phyloP scores from a whole-genome alignment of 352 stramenopile genomes.

The Blastocystis sp. region DNA sequence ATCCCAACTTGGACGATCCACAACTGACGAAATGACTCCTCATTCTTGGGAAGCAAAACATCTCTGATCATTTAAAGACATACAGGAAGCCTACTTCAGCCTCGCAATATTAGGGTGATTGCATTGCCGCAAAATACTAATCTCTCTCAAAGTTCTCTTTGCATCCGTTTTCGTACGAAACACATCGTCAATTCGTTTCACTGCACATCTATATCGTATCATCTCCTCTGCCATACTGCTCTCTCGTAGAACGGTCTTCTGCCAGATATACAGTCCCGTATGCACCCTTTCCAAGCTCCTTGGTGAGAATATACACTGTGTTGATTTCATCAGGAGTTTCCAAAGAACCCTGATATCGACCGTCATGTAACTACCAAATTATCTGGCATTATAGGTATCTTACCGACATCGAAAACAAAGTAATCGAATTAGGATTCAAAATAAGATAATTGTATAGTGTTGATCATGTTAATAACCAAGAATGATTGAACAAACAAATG shows the following conservation, averaged over 20 bases:
- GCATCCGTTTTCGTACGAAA: conserved; percentile 54
- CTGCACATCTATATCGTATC: not conserved
- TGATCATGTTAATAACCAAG: not conserved
- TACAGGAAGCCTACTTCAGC: not conserved
- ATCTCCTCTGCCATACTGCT: not conserved
- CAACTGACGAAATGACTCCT: conserved; percentile 19
- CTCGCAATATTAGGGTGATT: conserved; percentile 54
- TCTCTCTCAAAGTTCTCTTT: conserved; percentile 47
- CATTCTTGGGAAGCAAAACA: conserved; percentile 36
- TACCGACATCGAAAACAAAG: conserved; percentile 27
- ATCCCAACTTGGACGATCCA: conserved; percentile 51
- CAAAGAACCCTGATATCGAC: not conserved
- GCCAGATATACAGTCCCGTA: conserved; percentile 60
- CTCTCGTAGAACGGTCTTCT: not conserved
- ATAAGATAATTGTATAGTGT: not conserved
- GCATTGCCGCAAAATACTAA: conserved; percentile 48
- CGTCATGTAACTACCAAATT: not conserved
- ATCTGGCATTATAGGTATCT: not conserved
- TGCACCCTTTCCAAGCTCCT: conserved; percentile 55
- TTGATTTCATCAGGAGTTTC: conserved; percentile 56
- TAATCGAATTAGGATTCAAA: not conserved
- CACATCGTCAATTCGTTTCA: conserved; percentile 57
- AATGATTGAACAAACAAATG: not conserved
- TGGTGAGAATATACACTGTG: not conserved
- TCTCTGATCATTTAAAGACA: not conserved